phyloP scores from a whole-genome alignment of 2,329 filamentous ascomycete genomes.

The Thyridium curvatum region DNA sequence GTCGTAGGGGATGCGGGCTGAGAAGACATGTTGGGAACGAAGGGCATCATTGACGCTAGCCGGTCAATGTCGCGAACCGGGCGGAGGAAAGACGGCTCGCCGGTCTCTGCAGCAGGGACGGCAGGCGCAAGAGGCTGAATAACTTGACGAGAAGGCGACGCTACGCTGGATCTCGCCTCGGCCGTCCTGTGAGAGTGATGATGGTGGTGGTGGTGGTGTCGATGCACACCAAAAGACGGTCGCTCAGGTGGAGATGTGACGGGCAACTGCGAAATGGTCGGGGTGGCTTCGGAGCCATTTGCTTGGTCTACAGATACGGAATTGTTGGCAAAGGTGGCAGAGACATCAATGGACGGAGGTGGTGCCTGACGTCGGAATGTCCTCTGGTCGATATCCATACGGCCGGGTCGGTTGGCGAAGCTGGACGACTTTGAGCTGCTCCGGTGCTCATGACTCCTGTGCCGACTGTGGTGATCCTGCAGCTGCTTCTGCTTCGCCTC shows the following conservation, averaged over 20 bases:
- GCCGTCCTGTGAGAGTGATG: slow-evolving; percentile 43
- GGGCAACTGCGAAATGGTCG: slow-evolving; percentile 54
- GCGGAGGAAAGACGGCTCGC: slow-evolving; percentile 65
- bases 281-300: slow-evolving; percentile 45
- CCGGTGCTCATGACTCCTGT: slow-evolving; percentile 42
- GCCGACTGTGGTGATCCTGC: slow-evolving; percentile 43
- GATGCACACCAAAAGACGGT: slow-evolving; percentile 44
- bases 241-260: slow-evolving; percentile 67
- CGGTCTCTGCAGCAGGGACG: slow-evolving; percentile 59
- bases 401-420: slow-evolving; percentile 46
- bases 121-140: slow-evolving; percentile 64
- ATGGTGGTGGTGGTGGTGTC: slow-evolving; percentile 25
- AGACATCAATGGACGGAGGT: slow-evolving; percentile 78
- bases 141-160: slow-evolving; percentile 42
- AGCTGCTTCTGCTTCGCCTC: slow-evolving; percentile 69
- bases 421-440: slow-evolving; percentile 42
- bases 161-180: slow-evolving; percentile 42
- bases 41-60: slow-evolving; percentile 73
- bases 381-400: slow-evolving; percentile 45
- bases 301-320: slow-evolving; percentile 33
- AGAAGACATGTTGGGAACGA: slow-evolving; percentile 65
- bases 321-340: slow-evolving; percentile 44
- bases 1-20: slow-evolving; percentile 90
- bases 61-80: slow-evolving; percentile 78
- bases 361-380: slow-evolving; percentile 68